A percentile compares a stretch with the other conserved stretches of the same genome.
phyloP scores from a whole-genome alignment of 257 asterid genomes.

The Thymus mandschuricus region DNA sequence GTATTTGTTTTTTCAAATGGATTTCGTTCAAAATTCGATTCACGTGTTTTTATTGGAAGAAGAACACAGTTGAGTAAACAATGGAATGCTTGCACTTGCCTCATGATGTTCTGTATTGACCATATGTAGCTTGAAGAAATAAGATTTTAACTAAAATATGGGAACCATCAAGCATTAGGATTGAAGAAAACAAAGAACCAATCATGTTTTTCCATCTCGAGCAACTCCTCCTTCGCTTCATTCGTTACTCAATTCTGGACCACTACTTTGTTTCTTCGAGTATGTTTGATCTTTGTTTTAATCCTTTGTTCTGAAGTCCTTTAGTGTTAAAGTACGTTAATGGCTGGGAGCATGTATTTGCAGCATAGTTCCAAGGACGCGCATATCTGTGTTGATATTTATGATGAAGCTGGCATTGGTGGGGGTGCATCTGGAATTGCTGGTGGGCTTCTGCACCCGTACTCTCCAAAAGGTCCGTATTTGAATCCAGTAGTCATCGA shows the following conservation, averaged over 20 bases:
- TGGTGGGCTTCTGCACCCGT: constrained; percentile 98
- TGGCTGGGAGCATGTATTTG: constrained; percentile 31
- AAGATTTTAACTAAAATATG: background rate
- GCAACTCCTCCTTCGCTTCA: background rate
- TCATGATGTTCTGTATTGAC: background rate
- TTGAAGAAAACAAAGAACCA: constrained; percentile 1
- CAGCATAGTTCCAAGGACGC: constrained; percentile 72
- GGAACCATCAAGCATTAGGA: background rate
- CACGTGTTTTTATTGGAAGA: background rate
- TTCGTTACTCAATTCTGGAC: background rate
- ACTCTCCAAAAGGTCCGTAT: constrained; percentile 85
- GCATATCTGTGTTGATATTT: constrained; percentile 67
- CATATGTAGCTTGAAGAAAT: constrained; percentile 1
- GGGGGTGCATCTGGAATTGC: constrained; percentile 99
- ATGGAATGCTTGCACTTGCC: background rate
- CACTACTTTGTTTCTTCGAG: background rate
- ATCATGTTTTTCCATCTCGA: constrained; percentile 4
- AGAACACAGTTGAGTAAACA: background rate
- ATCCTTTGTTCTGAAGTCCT: background rate
- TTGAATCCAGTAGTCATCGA: background rate
- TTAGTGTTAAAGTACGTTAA: constrained; percentile 19
- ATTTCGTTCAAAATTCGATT: background rate
- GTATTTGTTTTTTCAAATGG: background rate
- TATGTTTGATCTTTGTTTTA: background rate
- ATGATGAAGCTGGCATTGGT: constrained; percentile 89